Percentiles rank a stretch among this genome's conserved stretches.
These are phyloP conservation scores for Austroboletus niveus DNA, from an alignment of 1,284 basidiomycete species.

Conservation along the genomic window DNA sequence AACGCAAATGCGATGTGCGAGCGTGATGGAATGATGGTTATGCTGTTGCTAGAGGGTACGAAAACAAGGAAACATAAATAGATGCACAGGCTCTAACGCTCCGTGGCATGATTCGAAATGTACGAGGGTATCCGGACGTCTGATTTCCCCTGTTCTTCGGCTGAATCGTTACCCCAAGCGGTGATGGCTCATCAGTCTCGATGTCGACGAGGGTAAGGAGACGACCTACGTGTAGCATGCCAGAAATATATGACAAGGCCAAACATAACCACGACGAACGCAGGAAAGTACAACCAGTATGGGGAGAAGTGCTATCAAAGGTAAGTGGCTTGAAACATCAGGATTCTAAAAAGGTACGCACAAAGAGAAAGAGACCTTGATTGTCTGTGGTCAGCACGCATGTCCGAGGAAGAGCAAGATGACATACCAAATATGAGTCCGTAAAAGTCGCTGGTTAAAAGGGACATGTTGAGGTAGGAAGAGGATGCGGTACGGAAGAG, in stretches of 20 bases:
- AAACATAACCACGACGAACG: conserved; percentile 63
- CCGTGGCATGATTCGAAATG: conserved; percentile 7
- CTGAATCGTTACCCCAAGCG: conserved; percentile 1
- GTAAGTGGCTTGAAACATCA: neutral
- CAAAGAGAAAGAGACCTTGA: conserved; percentile 64
- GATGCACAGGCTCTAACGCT: conserved; percentile 6
- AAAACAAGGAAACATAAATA: neutral
- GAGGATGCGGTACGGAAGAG: conserved; percentile 81
- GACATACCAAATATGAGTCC: conserved; percentile 74
- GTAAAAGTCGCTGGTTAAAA: conserved; percentile 86
- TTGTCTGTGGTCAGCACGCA: conserved; percentile 1
- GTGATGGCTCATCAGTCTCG: neutral
- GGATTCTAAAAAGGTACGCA: conserved; percentile 32
- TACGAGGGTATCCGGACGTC: conserved; percentile 26
- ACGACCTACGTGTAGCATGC: conserved; percentile 66
- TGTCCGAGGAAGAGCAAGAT: neutral
- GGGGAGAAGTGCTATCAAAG: conserved; percentile 64
- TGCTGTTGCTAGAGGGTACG: neutral
- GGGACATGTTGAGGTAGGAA: conserved; percentile 77
- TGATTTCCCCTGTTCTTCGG: conserved; percentile 29
- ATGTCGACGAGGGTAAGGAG: neutral
- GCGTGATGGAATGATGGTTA: neutral
- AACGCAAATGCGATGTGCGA: neutral
- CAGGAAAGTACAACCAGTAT: conserved; percentile 82
- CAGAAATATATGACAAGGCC: conserved; percentile 82